A percentile compares a stretch with the other conserved stretches of the same genome.
These are phyloP conservation scores for Spinacia oleracea DNA, from an alignment of 179 eudicot genomes.

Conservation along the genomic window DNA sequence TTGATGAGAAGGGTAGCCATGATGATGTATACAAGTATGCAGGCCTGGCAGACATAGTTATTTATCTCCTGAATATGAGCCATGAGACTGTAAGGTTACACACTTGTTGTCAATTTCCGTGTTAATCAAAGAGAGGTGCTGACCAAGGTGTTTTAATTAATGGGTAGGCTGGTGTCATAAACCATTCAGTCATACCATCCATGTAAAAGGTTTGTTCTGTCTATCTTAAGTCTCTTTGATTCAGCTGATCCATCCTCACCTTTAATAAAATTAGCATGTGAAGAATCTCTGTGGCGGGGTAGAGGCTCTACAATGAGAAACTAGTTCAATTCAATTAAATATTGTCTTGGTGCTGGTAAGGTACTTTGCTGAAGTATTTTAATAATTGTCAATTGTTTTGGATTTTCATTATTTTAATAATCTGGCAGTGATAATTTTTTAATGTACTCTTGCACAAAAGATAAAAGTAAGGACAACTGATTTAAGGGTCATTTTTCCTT, in stretches of 20 bases:
- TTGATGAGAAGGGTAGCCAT: conserved; percentile 85
- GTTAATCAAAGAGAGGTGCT: conserved; percentile 4
- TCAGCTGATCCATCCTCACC: not conserved
- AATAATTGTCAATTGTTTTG: not conserved
- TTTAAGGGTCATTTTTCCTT: conserved; percentile 2
- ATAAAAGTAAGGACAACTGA: too few relatives aligned
- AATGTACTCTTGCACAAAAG: too few relatives aligned
- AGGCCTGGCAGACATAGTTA: conserved; percentile 79
- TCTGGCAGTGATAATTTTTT: too few relatives aligned
- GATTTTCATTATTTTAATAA: not conserved
- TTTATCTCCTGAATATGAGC: conserved; percentile 77
- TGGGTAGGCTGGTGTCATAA: conserved; percentile 70
- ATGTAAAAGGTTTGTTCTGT: conserved; percentile 78
- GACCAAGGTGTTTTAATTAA: conserved; percentile 18
- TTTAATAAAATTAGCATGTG: not conserved
- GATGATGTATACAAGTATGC: conserved; percentile 69
- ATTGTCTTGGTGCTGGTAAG: conserved; percentile 3
- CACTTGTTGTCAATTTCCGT: conserved; percentile 7
- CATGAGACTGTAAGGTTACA: conserved; percentile 57
- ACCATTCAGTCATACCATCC: conserved; percentile 61
- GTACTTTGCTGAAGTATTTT: not conserved
- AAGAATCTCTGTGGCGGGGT: not conserved
- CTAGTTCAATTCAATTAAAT: not conserved
- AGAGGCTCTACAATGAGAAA: conserved; percentile 1
- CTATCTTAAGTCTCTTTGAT: not conserved